These are phyloP conservation scores for Vicia villosa DNA, from an alignment of 306 rosid species.

Conservation along the genomic window DNA sequence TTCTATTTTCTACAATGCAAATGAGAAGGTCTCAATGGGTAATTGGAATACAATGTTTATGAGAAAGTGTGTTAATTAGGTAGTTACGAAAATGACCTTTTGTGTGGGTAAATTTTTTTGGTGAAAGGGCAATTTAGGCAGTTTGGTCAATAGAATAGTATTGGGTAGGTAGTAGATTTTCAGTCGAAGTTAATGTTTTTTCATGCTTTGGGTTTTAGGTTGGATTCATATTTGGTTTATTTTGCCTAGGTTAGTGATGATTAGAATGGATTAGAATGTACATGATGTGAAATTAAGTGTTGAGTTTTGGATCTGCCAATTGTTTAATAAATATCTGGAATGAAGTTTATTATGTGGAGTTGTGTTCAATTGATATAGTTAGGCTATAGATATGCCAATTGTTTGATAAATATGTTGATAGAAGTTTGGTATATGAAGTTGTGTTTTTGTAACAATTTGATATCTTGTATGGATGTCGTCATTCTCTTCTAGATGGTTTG, in stretches of 20 bases:
- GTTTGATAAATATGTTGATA: conserved; percentile 10
- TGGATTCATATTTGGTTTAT: background rate
- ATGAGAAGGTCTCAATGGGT: too few relatives aligned
- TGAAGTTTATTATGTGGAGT: background rate
- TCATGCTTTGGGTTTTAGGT: too few relatives aligned
- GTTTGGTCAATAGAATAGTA: too few relatives aligned
- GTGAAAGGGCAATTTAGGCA: too few relatives aligned
- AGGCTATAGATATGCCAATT: background rate
- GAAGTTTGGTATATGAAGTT: background rate
- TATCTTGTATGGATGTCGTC: conserved; percentile 99
- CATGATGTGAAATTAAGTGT: background rate
- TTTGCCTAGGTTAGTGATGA: too few relatives aligned
- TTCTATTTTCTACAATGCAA: too few relatives aligned
- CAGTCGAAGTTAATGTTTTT: too few relatives aligned
- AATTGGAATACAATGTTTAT: too few relatives aligned
- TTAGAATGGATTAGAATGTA: background rate
- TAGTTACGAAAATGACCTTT: too few relatives aligned
- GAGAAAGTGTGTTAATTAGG: too few relatives aligned
- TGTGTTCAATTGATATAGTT: background rate
- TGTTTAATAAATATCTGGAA: conserved; percentile 14
- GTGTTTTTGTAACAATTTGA: conserved; percentile 59
- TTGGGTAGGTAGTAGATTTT: too few relatives aligned
- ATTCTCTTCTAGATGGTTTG: conserved; percentile 93
- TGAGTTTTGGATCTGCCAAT: background rate
- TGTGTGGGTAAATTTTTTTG: too few relatives aligned